A percentile compares a stretch with the other conserved stretches of the same genome.
Conservation (phyloP, 2,329 filamentous ascomycete genomes). For the Alternaria metachromatica region DNA sequence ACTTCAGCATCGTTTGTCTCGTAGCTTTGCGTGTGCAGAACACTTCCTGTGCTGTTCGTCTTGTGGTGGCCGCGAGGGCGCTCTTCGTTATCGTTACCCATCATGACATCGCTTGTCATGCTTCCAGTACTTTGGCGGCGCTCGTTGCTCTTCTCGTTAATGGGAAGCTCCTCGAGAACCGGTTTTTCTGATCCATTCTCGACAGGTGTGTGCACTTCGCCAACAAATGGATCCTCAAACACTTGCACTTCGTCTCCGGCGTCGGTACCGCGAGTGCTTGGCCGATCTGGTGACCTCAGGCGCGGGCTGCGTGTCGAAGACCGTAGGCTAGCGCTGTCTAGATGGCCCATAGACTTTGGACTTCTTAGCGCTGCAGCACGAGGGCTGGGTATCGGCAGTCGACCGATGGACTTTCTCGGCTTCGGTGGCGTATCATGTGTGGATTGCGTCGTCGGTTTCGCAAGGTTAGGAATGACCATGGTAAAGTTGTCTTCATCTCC, state of each 20-base stretch:
- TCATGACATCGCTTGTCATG: slow-evolving; percentile 33
- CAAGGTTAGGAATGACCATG: slow-evolving; percentile 56
- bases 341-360: slow-evolving; percentile 39
- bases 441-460: slow-evolving; percentile 35
- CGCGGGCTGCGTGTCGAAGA: slow-evolving; percentile 40
- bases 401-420: slow-evolving; percentile 27
- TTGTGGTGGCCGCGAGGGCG: slow-evolving; percentile 44
- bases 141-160: slow-evolving; percentile 55
- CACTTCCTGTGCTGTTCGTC: slow-evolving; percentile 47
- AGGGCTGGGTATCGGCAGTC: slow-evolving; percentile 38
- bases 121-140: slow-evolving; percentile 41
- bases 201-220: slow-evolving; percentile 38
- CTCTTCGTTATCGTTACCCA: slow-evolving; percentile 35
- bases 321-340: slow-evolving; percentile 19
- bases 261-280: slow-evolving; percentile 40
- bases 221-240: slow-evolving; percentile 61
- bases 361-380: slow-evolving; percentile 34
- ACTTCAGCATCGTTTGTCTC: slow-evolving; percentile 49
- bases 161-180: slow-evolving; percentile 59
- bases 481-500: slow-evolving; percentile 59
- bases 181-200: slow-evolving; percentile 48
- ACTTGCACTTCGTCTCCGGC: slow-evolving; percentile 56
- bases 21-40: slow-evolving; percentile 39
- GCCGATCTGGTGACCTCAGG: slow-evolving; percentile 43
- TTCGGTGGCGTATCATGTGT: slow-evolving; percentile 45